Conservation (phyloP, 805 yeast species). For the Cyberlindnera maritima region DNA sequence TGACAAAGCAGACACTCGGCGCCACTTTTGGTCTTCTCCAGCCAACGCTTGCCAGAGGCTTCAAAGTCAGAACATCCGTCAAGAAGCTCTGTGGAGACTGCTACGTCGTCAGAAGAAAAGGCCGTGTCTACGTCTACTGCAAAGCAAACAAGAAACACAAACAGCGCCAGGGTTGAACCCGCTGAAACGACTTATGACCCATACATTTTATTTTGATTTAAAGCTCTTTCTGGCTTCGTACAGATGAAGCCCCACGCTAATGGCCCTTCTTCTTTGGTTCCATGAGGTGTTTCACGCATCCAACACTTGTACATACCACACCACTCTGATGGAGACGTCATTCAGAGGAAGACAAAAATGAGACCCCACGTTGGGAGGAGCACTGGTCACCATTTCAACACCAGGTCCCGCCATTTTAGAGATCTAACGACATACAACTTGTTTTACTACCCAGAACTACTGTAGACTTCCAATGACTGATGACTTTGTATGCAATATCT, state of each 20-base stretch:
- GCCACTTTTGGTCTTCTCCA: conserved; percentile 23
- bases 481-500: neutral
- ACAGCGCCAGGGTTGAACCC: conserved; percentile 74
- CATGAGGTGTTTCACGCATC: neutral
- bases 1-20: conserved; percentile 13
- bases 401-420: neutral
- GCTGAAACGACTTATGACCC: neutral
- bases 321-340: neutral
- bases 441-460: neutral
- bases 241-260: neutral
- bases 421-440: neutral
- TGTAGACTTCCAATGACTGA: neutral
- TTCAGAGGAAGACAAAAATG: neutral
- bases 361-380: neutral
- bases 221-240: neutral
- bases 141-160: conserved; percentile 91
- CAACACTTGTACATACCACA: conserved; percentile 1
- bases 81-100: conserved; percentile 93
- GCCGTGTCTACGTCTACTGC: conserved; percentile 90
- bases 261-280: neutral
- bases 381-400: neutral
- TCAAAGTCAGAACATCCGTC: conserved; percentile 90
- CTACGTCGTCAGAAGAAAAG: conserved; percentile 87
- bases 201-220: neutral
- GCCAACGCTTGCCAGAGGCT: conserved; percentile 53